Evolutionary conservation across 306 rosid species (phyloP).

Genomic region (Crotalaria pallida): DNA sequence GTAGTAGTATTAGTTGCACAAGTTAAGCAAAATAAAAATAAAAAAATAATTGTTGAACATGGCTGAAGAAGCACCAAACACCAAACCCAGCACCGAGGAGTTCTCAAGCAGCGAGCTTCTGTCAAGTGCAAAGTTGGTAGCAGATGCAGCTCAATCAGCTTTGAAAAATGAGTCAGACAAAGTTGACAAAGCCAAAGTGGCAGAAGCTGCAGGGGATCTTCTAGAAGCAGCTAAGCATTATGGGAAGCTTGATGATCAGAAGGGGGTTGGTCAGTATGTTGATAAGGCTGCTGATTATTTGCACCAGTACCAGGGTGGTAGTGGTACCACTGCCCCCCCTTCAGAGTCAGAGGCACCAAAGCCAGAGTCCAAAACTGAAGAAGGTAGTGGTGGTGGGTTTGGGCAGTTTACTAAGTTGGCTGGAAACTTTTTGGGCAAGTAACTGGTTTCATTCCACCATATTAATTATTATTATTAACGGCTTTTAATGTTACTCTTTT

Average conservation of each 20-base stretch:
- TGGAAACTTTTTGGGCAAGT: constrained; percentile 20
- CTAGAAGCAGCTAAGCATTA: constrained; percentile 37
- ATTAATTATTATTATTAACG: neutral
- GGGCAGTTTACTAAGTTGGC: constrained; percentile 28
- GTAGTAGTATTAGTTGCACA: too few species aligned
- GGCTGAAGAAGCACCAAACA: neutral
- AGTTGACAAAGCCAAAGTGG: constrained; percentile 42
- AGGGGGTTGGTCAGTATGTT: constrained; percentile 33
- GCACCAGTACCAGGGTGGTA: constrained; percentile 5
- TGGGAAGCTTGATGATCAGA: constrained; percentile 38
- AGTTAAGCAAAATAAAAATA: neutral
- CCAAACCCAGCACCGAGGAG: neutral
- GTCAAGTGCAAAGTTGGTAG: constrained; percentile 41
- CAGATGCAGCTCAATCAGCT: constrained; percentile 33
- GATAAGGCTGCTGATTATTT: constrained; percentile 43
- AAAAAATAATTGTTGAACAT: too few species aligned
- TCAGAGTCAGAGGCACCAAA: constrained; percentile 15
- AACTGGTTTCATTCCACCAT: neutral
- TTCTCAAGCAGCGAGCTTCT: constrained; percentile 29
- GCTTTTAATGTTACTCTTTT: neutral
- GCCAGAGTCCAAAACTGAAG: neutral
- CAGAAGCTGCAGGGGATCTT: constrained; percentile 45
- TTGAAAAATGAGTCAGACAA: constrained; percentile 15
- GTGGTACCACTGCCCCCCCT: neutral
- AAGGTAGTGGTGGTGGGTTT: constrained; percentile 5